Evolutionary conservation across 2,329 filamentous ascomycete genomes (phyloP), one percentile per base, ranked within the genome.

Genomic region (Aspergillus arachidicola): DNA sequence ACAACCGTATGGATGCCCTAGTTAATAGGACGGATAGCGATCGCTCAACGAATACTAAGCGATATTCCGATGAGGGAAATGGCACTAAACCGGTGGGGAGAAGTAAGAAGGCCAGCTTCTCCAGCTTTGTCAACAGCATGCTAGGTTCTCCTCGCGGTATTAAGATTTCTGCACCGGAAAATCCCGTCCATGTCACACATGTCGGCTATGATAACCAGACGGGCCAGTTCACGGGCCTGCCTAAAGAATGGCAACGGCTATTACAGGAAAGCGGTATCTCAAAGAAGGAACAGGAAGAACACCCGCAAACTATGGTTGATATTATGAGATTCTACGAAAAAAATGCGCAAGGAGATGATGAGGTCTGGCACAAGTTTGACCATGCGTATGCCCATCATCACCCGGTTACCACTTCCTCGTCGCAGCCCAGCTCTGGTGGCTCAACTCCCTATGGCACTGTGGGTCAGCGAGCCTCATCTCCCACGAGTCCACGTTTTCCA

Each of bases 281-380:
- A 32, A 93, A 97, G 81, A 94, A 95, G 80, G 95, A 98, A 77
- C 91, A 96, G 78, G 92, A 94, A 77, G 91, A 97, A 79, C 93
- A 98, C 74, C 95, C 95, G 3, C 93, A 98, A 78, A 94, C 94
- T 63, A 93, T 97, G 81, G 90, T 96, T 75, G 92, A 98, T 77
- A 95, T 99, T 72, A 90, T 99, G 79, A 92, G 91, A 64, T 98
- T 98, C 77, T 98, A 97, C 84, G 96, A 97, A 78, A 94, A 97
- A 81, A 97, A 93, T 68, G 91, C 92, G 30, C 92, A 94, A 71
- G 87, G 85, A 71, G 88, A 97, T 75, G 92, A 97, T 73, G 91
- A 92, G 72, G 90, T 95, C 62, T 92, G 95, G 83, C 94, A 98
- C 78, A 99, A 99, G 78, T 97, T 99, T 77, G 93, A 96, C 72